phyloP scores from a whole-genome alignment of 2,329 filamentous ascomycete genomes.

The Cladosporium sp. region DNA sequence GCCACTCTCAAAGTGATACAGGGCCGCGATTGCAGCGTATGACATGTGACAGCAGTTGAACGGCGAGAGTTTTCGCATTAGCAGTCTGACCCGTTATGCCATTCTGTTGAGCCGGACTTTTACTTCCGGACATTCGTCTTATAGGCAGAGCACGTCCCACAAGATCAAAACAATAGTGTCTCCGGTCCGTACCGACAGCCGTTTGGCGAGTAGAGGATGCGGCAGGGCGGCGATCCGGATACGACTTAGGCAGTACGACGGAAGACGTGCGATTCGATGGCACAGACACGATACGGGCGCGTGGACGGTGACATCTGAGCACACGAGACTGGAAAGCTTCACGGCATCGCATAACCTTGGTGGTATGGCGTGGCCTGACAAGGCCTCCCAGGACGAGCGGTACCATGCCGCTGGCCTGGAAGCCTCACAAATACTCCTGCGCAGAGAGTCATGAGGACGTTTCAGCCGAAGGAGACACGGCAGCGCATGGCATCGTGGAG shows the following conservation, averaged over 20 bases:
- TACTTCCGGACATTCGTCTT: slow-evolving; percentile 1
- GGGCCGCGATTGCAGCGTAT: neutral
- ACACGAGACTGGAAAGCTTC: neutral
- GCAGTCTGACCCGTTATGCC: neutral
- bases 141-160: slow-evolving; percentile 4
- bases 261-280: neutral
- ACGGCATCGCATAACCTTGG: neutral
- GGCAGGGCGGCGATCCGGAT: neutral
- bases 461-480: neutral
- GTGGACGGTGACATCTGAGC: slow-evolving; percentile 2
- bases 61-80: neutral
- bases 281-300: slow-evolving; percentile 7
- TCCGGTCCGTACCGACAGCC: too few relatives aligned
- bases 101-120: slow-evolving; percentile 2
- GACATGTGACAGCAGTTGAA: slow-evolving; percentile 13
- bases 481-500: neutral
- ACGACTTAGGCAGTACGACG: neutral
- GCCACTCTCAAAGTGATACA: neutral
- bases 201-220: too few relatives aligned
- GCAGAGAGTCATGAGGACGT: neutral
- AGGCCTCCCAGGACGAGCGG: neutral
- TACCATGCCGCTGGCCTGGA: neutral
- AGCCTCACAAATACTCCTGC: neutral
- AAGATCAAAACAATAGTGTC: neutral
- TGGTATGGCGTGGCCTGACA: neutral